Evolutionary conservation across 768 basidiomycete genomes (phyloP).

Genomic region (Naganishia onofrii): DNA sequence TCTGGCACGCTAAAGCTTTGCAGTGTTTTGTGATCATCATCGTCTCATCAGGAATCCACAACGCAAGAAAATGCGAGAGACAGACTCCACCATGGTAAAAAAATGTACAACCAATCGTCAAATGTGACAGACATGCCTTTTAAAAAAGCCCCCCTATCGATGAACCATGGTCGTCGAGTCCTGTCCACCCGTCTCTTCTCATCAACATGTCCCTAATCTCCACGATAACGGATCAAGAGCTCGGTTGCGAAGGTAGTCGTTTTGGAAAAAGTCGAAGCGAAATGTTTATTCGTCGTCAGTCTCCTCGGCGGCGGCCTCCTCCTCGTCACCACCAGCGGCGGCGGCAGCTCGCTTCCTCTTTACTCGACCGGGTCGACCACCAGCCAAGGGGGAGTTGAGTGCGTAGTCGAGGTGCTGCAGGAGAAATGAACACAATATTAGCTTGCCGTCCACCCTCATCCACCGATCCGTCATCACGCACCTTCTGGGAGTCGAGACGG

Average conservation of each 20-base stretch:
- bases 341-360: constrained; percentile 97
- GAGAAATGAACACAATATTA: background rate
- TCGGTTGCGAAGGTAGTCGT: background rate
- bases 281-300: constrained; percentile 59
- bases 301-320: constrained; percentile 85
- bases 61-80: constrained; percentile 1
- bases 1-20: background rate
- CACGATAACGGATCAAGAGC: background rate
- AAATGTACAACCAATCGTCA: constrained; percentile 24
- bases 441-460: background rate
- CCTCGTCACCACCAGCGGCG: constrained; percentile 85
- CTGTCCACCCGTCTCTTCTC: background rate
- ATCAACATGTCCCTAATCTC: constrained; percentile 12
- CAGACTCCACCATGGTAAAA: constrained; percentile 12
- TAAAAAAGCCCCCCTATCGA: background rate
- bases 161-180: background rate
- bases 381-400: constrained; percentile 92
- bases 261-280: background rate
- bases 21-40: constrained; percentile 25
- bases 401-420: constrained; percentile 92
- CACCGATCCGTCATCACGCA: constrained; percentile 35
- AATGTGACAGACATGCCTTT: constrained; percentile 12
- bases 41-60: constrained; percentile 20
- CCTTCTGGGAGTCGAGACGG: constrained; percentile 96
- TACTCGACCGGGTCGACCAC: constrained; percentile 79